Conservation (phyloP, 2,329 filamentous ascomycete genomes). For the Scedosporium dehoogii region DNA sequence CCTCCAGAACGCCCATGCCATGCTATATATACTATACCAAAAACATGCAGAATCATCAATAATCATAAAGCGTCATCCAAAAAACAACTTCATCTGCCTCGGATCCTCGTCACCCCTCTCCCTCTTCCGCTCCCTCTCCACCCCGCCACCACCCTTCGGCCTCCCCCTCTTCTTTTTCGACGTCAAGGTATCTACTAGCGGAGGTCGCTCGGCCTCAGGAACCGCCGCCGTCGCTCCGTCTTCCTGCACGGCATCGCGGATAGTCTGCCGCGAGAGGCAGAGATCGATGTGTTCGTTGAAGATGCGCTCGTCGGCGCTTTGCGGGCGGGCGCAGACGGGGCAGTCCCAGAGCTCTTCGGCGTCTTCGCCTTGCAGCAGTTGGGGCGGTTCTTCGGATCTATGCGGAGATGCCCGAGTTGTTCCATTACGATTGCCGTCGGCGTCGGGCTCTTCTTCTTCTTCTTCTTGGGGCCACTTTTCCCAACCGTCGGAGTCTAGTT, state of each 20-base stretch:
- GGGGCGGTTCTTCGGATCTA: slow-evolving; percentile 38
- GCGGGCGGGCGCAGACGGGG: slow-evolving; percentile 74
- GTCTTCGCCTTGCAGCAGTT: slow-evolving; percentile 27
- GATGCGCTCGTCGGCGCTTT: slow-evolving; percentile 59
- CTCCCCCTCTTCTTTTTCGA: slow-evolving; percentile 28
- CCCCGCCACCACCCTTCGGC: slow-evolving; percentile 10
- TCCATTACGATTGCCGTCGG: background rate
- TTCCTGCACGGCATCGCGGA: slow-evolving; percentile 68
- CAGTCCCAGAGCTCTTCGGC: slow-evolving; percentile 65
- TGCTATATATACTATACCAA: background rate
- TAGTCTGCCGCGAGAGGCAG: slow-evolving; percentile 77
- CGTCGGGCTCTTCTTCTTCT: slow-evolving; percentile 8
- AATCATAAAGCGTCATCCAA: slow-evolving; percentile 24
- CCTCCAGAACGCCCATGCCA: background rate
- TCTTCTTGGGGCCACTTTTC: slow-evolving; percentile 61
- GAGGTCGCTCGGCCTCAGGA: slow-evolving; percentile 18
- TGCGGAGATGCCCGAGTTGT: slow-evolving; percentile 18
- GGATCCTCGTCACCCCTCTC: slow-evolving; percentile 28
- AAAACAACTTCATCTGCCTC: slow-evolving; percentile 42
- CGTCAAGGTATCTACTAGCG: background rate
- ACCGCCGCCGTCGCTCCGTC: slow-evolving; percentile 19
- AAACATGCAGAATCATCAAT: background rate
- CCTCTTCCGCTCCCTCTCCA: slow-evolving; percentile 23
- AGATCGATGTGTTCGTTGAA: slow-evolving; percentile 93
- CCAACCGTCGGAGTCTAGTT: slow-evolving; percentile 40